A percentile compares a stretch with the other conserved stretches of the same genome.
phyloP scores from a whole-genome alignment of 2,329 filamentous ascomycete genomes.

The Cordyceps fumosorosea region DNA sequence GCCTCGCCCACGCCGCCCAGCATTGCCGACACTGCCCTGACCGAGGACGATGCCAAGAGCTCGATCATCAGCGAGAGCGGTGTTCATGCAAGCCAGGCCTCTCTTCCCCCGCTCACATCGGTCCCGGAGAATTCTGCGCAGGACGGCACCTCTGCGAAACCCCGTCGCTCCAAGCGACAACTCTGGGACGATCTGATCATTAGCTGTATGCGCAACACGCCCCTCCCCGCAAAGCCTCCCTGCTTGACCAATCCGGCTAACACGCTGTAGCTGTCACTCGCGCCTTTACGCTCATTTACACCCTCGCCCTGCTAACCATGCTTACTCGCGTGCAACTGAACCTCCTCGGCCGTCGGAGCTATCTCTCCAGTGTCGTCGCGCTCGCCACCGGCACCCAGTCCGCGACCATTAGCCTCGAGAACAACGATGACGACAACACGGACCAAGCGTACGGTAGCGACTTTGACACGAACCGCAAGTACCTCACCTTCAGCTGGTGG shows the following conservation, averaged over 20 bases:
- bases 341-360: constrained; percentile 88
- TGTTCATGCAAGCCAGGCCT: constrained; percentile 73
- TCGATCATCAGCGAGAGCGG: constrained; percentile 78
- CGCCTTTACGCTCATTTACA: constrained; percentile 88
- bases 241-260: constrained; percentile 12
- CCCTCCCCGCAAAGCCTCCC: neutral
- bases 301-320: constrained; percentile 78
- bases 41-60: constrained; percentile 76
- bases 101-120: constrained; percentile 40
- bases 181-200: constrained; percentile 98
- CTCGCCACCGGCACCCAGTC: constrained; percentile 70
- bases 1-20: constrained; percentile 52
- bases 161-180: constrained; percentile 76
- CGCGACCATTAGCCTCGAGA: constrained; percentile 80
- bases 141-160: constrained; percentile 40
- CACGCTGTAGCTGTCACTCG: constrained; percentile 67
- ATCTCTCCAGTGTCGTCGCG: constrained; percentile 90
- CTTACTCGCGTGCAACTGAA: constrained; percentile 95
- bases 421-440: constrained; percentile 81
- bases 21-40: constrained; percentile 63
- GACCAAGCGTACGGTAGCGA: constrained; percentile 84
- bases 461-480: constrained; percentile 91
- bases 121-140: constrained; percentile 21
- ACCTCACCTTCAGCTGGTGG: constrained; percentile 98
- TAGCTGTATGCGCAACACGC: constrained; percentile 59